Percentiles rank a stretch among this genome's conserved stretches.
Conservation (phyloP, 805 yeast genomes). For the Starmerella stigmatis region DNA sequence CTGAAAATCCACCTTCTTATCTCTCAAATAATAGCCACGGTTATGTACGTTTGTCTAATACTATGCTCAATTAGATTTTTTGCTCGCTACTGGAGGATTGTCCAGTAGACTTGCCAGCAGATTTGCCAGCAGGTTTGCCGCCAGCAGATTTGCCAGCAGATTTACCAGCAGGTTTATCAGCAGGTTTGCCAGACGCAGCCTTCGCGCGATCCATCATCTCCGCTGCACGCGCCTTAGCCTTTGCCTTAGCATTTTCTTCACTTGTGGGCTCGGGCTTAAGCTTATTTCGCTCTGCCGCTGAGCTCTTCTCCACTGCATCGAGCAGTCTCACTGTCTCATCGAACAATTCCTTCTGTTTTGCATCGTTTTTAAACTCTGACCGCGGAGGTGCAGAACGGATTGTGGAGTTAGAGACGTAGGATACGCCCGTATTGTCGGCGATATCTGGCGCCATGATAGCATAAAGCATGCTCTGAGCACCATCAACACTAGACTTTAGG, state of each 20-base stretch:
- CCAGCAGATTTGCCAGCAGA: too few species aligned
- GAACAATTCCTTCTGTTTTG: conserved; percentile 49
- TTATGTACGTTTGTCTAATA: neutral
- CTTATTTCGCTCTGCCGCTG: conserved; percentile 55
- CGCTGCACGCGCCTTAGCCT: conserved; percentile 7
- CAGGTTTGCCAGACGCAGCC: neutral
- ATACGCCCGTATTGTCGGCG: conserved; percentile 51
- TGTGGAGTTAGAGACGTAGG: conserved; percentile 63
- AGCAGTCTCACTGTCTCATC: conserved; percentile 53
- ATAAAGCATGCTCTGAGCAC: conserved; percentile 66
- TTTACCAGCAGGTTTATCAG: too few species aligned
- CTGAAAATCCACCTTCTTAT: too few species aligned
- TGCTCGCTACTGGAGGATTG: too few species aligned
- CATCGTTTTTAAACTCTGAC: conserved; percentile 51
- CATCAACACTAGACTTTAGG: conserved; percentile 63
- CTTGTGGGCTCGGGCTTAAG: conserved; percentile 12
- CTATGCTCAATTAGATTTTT: too few species aligned
- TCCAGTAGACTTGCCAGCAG: too few species aligned
- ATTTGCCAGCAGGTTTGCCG: too few species aligned
- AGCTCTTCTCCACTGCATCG: conserved; percentile 51
- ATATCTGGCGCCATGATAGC: conserved; percentile 65
- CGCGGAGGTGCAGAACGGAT: conserved; percentile 41
- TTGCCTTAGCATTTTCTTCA: conserved; percentile 8
- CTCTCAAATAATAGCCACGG: too few species aligned
- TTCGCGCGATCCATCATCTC: conserved; percentile 10